A percentile compares a stretch with the other conserved stretches of the same genome.
These are phyloP conservation scores for Phlebiopsis gigantea DNA, from an alignment of 768 basidiomycete genomes.

Conservation along the genomic window DNA sequence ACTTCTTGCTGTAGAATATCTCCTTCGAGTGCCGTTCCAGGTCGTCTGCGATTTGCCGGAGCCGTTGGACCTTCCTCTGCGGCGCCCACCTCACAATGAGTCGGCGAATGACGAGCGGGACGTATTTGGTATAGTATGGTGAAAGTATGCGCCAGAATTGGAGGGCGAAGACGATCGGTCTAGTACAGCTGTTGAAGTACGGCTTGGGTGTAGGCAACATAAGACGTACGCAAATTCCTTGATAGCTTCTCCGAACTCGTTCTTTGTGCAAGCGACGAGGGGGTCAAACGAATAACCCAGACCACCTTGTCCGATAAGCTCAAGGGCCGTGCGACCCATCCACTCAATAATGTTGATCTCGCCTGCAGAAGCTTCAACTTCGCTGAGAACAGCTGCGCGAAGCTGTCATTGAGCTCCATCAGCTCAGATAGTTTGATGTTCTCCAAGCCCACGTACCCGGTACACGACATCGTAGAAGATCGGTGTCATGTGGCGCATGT, in stretches of 20 bases:
- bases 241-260: slow-evolving; percentile 6
- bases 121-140: not conserved
- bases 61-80: slow-evolving; percentile 1
- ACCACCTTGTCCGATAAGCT: slow-evolving; percentile 13
- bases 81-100: slow-evolving; percentile 12
- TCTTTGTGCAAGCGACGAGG: not conserved
- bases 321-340: slow-evolving; percentile 16
- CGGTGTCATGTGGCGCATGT: slow-evolving; percentile 22
- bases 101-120: not conserved
- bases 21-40: slow-evolving; percentile 8
- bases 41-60: slow-evolving; percentile 10
- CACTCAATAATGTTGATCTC: slow-evolving; percentile 16
- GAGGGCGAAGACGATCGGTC: not conserved
- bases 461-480: slow-evolving; percentile 20
- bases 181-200: not conserved
- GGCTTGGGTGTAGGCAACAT: not conserved
- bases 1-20: slow-evolving; percentile 17
- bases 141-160: not conserved
- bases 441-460: slow-evolving; percentile 12
- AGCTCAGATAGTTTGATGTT: not conserved
- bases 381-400: not conserved
- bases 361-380: not conserved
- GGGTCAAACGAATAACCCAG: slow-evolving; percentile 14
- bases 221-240: slow-evolving; percentile 1
- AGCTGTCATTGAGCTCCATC: not conserved